phyloP scores from a whole-genome alignment of 352 stramenopile species.

The Phytopythium aichiense region DNA sequence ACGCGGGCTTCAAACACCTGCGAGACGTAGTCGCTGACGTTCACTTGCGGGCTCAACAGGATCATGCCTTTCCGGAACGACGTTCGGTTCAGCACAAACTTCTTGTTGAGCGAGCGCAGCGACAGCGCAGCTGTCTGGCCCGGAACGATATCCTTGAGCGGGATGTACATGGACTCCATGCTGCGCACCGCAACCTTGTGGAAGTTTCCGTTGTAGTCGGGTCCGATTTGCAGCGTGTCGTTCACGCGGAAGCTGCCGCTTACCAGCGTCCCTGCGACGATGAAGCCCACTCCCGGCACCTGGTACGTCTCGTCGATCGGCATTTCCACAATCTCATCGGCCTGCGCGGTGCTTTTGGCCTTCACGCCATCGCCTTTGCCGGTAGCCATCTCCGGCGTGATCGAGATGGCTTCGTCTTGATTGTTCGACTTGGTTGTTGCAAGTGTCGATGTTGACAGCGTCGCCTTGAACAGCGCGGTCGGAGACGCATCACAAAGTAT shows the following conservation, averaged over 20 bases:
- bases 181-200: conserved; percentile 81
- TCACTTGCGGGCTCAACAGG: conserved; percentile 76
- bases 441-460: conserved; percentile 52
- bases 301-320: conserved; percentile 87
- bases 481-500: conserved; percentile 72
- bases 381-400: conserved; percentile 1
- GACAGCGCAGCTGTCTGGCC: conserved; percentile 86
- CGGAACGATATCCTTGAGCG: conserved; percentile 81
- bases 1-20: conserved; percentile 90
- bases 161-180: conserved; percentile 90
- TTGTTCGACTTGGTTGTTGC: conserved; percentile 59
- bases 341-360: background rate
- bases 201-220: conserved; percentile 88
- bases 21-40: conserved; percentile 72
- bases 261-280: conserved; percentile 93
- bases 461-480: conserved; percentile 66
- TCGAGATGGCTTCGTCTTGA: conserved; percentile 29
- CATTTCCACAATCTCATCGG: conserved; percentile 71
- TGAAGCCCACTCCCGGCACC: conserved; percentile 93
- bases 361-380: conserved; percentile 2
- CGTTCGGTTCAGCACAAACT: conserved; percentile 68
- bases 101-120: conserved; percentile 88
- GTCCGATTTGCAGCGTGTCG: conserved; percentile 86
- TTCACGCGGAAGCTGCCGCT: conserved; percentile 88
- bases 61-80: conserved; percentile 94